Evolutionary conservation across 495 filamentous ascomycete species (phyloP), one percentile per base, ranked within the genome.

Genomic region (Xylaria intraflava): DNA sequence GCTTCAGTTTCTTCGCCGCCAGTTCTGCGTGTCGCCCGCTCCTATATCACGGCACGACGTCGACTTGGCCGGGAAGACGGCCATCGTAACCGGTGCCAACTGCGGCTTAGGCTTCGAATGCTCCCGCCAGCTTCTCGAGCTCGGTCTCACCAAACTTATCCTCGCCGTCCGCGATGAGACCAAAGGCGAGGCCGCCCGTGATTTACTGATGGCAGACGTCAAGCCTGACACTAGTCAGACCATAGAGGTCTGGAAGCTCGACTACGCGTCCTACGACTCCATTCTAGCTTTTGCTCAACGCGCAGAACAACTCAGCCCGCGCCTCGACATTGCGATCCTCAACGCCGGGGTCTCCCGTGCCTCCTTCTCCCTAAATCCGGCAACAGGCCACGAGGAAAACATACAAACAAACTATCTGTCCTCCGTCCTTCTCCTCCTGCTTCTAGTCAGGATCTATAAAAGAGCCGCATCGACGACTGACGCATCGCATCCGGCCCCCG

Each of bases 401-500:
- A 64, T 82, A 17, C 78, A 77, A 0, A 72, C 76, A n/a, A 83
- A 83, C 44, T 76, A 78, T 3, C 65, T 80, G 51, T 72, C 65
- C 12, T 76, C 68, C 0, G 53, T 74, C 2, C 61, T 81, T 0
- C 67, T 82, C 1, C 53, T 70, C 6, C 27, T 59, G 8, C 53
- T 62, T 1, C 57, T 67, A 11, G 19, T 67, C 0, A 57, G 53
- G 2, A 50, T 69, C 12, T 52, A 78, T 0, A 40, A 51, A 42
- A 29, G 9, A 29, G 9, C 27, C 4, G 27, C 27, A 9, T 29
- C 27, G 4, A 29, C 9, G 4, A 9, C 9, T 4, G 27, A 9
- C 27, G 4, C 27, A 4, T 29, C 27, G 27, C 27, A 29, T 4
- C 9, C 9, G 9, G 4, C 27, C 4, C 27, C 27, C 4, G 27